Evolutionary conservation across 1,284 basidiomycete species (phyloP).

Genomic region (Exobasidium rhododendri): DNA sequence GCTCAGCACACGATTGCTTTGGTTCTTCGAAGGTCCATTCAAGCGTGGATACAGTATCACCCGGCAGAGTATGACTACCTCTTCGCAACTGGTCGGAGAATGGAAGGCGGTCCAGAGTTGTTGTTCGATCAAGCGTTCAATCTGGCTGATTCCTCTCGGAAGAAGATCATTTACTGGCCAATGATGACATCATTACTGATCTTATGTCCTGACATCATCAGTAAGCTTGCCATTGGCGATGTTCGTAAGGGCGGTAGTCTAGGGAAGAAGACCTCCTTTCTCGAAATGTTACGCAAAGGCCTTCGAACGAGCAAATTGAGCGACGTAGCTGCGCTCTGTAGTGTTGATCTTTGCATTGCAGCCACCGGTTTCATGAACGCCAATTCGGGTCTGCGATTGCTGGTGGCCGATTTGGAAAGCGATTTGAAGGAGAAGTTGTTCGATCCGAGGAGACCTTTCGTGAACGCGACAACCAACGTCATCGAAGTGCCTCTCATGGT

Average conservation of each 20-base stretch:
- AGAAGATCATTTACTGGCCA: slow-evolving; percentile 71
- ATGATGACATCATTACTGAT: slow-evolving; percentile 73
- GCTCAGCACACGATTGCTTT: slow-evolving; percentile 71
- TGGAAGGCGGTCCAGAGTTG: slow-evolving; percentile 53
- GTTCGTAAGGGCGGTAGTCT: slow-evolving; percentile 24
- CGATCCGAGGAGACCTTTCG: slow-evolving; percentile 23
- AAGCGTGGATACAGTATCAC: slow-evolving; percentile 86
- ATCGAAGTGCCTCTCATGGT: slow-evolving; percentile 47
- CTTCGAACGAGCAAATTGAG: slow-evolving; percentile 55
- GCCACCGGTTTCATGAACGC: slow-evolving; percentile 67
- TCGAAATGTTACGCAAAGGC: slow-evolving; percentile 55
- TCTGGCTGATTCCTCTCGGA: slow-evolving; percentile 57
- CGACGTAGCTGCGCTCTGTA: slow-evolving; percentile 70
- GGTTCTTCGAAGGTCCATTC: slow-evolving; percentile 74
- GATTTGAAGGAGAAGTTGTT: slow-evolving; percentile 46
- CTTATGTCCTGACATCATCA: slow-evolving; percentile 72
- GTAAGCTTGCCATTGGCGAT: slow-evolving; percentile 57
- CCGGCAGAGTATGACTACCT: slow-evolving; percentile 76
- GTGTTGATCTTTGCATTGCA: slow-evolving; percentile 75
- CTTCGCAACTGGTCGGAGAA: slow-evolving; percentile 57
- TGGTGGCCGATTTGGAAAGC: slow-evolving; percentile 59
- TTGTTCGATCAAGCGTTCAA: slow-evolving; percentile 52
- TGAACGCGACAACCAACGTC: slow-evolving; percentile 28
- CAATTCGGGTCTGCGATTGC: slow-evolving; percentile 63
- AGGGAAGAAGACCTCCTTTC: slow-evolving; percentile 57